Conservation (phyloP, 2,329 filamentous ascomycete species). For the Akanthomyces uredinophilus region DNA sequence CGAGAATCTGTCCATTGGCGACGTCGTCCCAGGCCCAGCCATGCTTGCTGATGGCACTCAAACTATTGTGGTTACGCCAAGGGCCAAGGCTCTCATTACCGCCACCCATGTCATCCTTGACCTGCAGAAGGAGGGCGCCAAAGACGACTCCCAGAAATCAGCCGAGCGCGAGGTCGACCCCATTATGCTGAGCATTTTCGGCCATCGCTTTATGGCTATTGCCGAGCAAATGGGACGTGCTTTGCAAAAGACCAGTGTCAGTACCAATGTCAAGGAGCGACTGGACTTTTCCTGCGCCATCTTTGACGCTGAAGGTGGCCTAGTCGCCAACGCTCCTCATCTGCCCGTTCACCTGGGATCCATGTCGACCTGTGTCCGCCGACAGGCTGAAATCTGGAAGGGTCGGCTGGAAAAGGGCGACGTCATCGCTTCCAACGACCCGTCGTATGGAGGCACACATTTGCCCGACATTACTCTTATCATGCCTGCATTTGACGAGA, state of each 20-base stretch:
- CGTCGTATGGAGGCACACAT: constrained; percentile 78
- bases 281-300: constrained; percentile 79
- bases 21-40: constrained; percentile 71
- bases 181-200: constrained; percentile 74
- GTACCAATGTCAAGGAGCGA: constrained; percentile 76
- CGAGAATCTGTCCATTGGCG: constrained; percentile 65
- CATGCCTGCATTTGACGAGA: constrained; percentile 66
- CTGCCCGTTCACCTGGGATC: constrained; percentile 75
- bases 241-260: constrained; percentile 74
- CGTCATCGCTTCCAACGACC: constrained; percentile 78
- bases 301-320: constrained; percentile 68
- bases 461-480: constrained; percentile 77
- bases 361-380: constrained; percentile 76
- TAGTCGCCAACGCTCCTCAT: constrained; percentile 76
- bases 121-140: constrained; percentile 53
- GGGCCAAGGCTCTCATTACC: constrained; percentile 69
- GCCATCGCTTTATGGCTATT: constrained; percentile 80
- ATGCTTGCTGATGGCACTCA: constrained; percentile 85
- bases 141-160: constrained; percentile 19
- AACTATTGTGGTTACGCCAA: constrained; percentile 84
- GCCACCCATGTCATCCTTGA: constrained; percentile 89
- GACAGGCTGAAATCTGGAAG: constrained; percentile 74
- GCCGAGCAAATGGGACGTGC: constrained; percentile 80
- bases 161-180: constrained; percentile 44
- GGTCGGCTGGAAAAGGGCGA: constrained; percentile 73